Conservation (phyloP, 108 stramenopile species). For the Fistulifera solaris region DNA sequence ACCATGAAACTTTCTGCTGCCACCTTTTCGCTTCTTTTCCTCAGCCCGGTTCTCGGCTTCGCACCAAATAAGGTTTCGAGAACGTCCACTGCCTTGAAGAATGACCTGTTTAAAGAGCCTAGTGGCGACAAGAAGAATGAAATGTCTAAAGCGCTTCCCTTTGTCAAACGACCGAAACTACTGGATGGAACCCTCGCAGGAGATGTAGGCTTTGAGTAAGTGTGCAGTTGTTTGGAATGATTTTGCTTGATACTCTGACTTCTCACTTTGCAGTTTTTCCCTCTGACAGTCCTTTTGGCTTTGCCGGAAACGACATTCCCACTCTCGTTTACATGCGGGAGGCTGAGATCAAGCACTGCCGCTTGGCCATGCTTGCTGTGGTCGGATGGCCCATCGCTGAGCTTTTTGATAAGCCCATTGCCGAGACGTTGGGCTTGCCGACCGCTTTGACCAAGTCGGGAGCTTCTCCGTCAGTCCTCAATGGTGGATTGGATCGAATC, state of each 20-base stretch:
- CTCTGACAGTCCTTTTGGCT: constrained; percentile 53
- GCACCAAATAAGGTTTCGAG: neutral
- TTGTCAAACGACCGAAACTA: constrained; percentile 58
- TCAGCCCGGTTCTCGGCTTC: constrained; percentile 13
- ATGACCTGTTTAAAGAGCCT: neutral
- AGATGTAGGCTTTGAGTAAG: constrained; percentile 79
- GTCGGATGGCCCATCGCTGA: constrained; percentile 85
- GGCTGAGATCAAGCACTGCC: constrained; percentile 79
- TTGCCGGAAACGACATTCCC: constrained; percentile 53
- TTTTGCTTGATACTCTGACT: neutral
- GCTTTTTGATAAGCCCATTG: constrained; percentile 61
- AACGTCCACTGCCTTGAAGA: constrained; percentile 1
- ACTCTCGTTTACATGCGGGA: constrained; percentile 71
- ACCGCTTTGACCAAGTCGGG: constrained; percentile 54
- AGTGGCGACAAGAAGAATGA: constrained; percentile 14
- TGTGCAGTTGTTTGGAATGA: constrained; percentile 1
- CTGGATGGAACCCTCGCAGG: constrained; percentile 70
- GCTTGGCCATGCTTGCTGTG: constrained; percentile 83
- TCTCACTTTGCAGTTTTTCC: constrained; percentile 1
- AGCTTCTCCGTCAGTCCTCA: constrained; percentile 68
- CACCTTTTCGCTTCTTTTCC: constrained; percentile 12
- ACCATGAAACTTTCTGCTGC: constrained; percentile 26
- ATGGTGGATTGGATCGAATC: constrained; percentile 84
- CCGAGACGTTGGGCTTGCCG: constrained; percentile 45
- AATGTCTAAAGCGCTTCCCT: constrained; percentile 70